Evolutionary conservation across 2,329 filamentous ascomycete genomes (phyloP).

Genomic region (Pseudofabraea citricarpa): DNA sequence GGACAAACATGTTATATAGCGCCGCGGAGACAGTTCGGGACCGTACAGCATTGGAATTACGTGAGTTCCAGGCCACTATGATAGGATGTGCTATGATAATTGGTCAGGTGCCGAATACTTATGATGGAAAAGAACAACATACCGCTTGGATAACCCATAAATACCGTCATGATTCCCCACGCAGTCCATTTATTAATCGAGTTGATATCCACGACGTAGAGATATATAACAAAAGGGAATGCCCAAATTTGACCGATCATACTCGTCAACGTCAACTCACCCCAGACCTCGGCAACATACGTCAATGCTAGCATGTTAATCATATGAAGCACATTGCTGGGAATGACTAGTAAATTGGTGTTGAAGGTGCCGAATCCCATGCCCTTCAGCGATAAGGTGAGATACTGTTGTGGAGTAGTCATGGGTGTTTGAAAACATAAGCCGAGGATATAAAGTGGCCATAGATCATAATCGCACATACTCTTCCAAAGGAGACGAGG

Average conservation of each 20-base stretch:
- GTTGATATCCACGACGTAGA: conserved; percentile 29
- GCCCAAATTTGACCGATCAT: conserved; percentile 50
- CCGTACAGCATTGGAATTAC: conserved; percentile 56
- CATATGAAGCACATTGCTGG: conserved; percentile 43
- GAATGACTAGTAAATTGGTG: conserved; percentile 57
- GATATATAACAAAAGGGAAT: conserved; percentile 46
- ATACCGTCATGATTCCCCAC: neutral
- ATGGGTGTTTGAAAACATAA: conserved; percentile 46
- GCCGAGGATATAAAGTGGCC: conserved; percentile 37
- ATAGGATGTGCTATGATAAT: conserved; percentile 35
- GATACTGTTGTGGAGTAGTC: conserved; percentile 39
- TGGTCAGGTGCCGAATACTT: too few species aligned
- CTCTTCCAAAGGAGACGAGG: conserved; percentile 37
- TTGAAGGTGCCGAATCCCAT: conserved; percentile 55
- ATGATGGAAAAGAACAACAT: conserved; percentile 29
- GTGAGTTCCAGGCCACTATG: conserved; percentile 39
- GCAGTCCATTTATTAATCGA: conserved; percentile 5
- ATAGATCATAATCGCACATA: conserved; percentile 47
- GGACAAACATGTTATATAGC: conserved; percentile 51
- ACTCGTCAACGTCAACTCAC: conserved; percentile 42
- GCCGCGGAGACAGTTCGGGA: conserved; percentile 56
- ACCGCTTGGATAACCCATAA: conserved; percentile 12
- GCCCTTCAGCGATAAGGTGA: conserved; percentile 51
- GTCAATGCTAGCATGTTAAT: conserved; percentile 26
- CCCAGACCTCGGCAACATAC: conserved; percentile 35